Conservation (phyloP, 1,284 basidiomycete species). For the Ganoderma resinaceum region DNA sequence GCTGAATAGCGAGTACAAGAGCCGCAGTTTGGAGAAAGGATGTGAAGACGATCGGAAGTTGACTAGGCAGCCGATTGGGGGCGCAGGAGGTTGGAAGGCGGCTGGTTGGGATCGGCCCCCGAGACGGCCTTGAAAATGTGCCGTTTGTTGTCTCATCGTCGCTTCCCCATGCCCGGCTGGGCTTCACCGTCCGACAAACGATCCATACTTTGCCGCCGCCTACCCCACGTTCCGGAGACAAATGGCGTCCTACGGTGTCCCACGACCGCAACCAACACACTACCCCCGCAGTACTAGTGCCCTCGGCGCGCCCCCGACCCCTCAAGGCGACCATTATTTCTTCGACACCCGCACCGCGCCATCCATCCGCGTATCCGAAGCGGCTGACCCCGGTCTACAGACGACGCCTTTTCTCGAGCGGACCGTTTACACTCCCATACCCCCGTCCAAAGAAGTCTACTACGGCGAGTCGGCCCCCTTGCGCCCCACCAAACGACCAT, state of each 20-base stretch:
- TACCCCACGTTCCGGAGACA: background rate
- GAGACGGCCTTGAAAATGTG: background rate
- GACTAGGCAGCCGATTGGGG: background rate
- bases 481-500: constrained; percentile 48
- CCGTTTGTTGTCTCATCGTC: background rate
- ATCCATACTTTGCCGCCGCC: background rate
- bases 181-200: background rate
- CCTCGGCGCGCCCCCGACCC: background rate
- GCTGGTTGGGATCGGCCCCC: background rate
- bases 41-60: background rate
- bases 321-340: background rate
- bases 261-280: background rate
- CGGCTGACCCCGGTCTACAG: no score
- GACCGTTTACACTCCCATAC: no score
- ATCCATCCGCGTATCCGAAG: background rate
- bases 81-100: background rate
- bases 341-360: background rate
- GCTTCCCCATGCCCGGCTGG: background rate
- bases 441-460: background rate
- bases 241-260: background rate
- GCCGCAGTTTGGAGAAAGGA: background rate
- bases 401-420: background rate
- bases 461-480: constrained; percentile 55
- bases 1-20: background rate
- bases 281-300: background rate